These are phyloP conservation scores for Nicotiana sylvestris DNA, from an alignment of 257 asterid genomes.

Conservation along the genomic window DNA sequence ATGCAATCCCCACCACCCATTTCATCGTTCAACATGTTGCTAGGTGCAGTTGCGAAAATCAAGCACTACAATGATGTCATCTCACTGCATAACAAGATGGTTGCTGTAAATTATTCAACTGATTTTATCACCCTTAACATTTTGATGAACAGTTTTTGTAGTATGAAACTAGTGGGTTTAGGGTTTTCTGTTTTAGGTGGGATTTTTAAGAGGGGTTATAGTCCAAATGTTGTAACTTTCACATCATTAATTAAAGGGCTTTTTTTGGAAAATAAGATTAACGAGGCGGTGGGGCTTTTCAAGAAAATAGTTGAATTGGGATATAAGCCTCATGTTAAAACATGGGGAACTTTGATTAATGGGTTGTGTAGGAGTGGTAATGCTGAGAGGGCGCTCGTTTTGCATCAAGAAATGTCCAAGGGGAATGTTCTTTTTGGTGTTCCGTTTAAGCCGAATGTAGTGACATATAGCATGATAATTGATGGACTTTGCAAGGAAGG, in stretches of 20 bases:
- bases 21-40: conserved; percentile 42
- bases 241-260: conserved; percentile 61
- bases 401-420: conserved; percentile 42
- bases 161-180: conserved; percentile 27
- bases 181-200: conserved; percentile 60
- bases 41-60: conserved; percentile 45
- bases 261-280: conserved; percentile 41
- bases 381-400: conserved; percentile 42
- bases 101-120: conserved; percentile 31
- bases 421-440: conserved; percentile 31
- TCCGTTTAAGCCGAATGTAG: conserved; percentile 38
- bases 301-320: conserved; percentile 45
- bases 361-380: conserved; percentile 69
- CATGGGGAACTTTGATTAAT: conserved; percentile 59
- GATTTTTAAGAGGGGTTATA: conserved; percentile 51
- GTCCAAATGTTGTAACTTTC: conserved; percentile 46
- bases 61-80: conserved; percentile 34
- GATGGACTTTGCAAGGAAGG: conserved; percentile 67
- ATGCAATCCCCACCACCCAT: conserved; percentile 39
- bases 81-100: conserved; percentile 42
- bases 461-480: conserved; percentile 53
- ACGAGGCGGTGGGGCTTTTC: conserved; percentile 48
- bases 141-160: conserved; percentile 55
- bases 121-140: conserved; percentile 53
- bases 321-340: conserved; percentile 35